Evolutionary conservation across 805 yeast genomes (phyloP).

Genomic region (Pichia californica): DNA sequence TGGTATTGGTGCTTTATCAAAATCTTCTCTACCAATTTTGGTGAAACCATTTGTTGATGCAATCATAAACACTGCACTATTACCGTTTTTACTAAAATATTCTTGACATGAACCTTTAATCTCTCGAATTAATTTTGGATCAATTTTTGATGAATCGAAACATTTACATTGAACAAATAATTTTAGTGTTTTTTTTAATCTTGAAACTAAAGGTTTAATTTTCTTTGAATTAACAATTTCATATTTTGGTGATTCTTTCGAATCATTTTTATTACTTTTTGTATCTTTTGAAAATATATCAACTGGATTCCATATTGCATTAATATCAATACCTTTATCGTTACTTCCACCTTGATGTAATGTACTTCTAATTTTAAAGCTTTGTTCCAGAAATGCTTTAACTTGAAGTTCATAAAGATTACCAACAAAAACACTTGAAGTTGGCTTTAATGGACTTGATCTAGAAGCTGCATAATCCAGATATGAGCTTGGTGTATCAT

Average conservation of each 20-base stretch:
- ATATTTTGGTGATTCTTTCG: conserved; percentile 4
- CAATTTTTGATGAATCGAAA: conserved; percentile 34
- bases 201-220: conserved; percentile 23
- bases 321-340: conserved; percentile 51
- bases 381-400: conserved; percentile 32
- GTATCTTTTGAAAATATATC: conserved; percentile 15
- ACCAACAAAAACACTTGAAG: conserved; percentile 46
- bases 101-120: conserved; percentile 43
- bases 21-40: conserved; percentile 37
- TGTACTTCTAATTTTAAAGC: conserved; percentile 33
- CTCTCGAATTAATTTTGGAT: conserved; percentile 45
- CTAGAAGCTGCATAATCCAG: conserved; percentile 27
- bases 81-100: conserved; percentile 7
- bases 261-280: background rate
- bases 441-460: conserved; percentile 37
- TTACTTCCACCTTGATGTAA: conserved; percentile 47
- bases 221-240: conserved; percentile 22
- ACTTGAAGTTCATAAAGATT: conserved; percentile 47
- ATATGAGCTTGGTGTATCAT: conserved; percentile 30
- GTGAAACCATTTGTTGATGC: conserved; percentile 44
- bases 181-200: conserved; percentile 26
- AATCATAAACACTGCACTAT: conserved; percentile 31
- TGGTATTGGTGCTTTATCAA: conserved; percentile 41
- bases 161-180: conserved; percentile 54
- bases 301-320: conserved; percentile 43